Evolutionary conservation across 306 rosid genomes (phyloP), one percentile per base, ranked within the genome.

Genomic region (Gleditsia sinensis): DNA sequence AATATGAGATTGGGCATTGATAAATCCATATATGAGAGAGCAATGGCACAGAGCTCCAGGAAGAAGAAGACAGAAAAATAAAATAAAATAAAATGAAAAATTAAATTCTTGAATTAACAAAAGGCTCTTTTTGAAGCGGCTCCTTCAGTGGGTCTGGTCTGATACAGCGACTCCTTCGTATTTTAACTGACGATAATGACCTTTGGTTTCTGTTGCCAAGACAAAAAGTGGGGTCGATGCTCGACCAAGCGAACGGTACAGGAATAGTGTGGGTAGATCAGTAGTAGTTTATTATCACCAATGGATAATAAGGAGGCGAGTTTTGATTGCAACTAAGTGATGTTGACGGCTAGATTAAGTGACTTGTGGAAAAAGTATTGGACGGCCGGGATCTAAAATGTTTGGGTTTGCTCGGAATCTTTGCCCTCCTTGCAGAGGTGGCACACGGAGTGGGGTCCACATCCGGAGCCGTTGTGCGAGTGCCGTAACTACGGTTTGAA

Each of bases 111-210:
- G 27, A 65, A 27, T 40, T 5, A 64, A 33, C 13, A 7, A 61
- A 73, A 43, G 65, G 54, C n/a, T 55, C 56, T 23, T 49, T 74
- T 72, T 48, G 60, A 54, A 53, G 75, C 67, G 57, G 63, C 23
- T 20, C 64, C 66, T 20, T 67, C 66, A 80, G 84, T 83, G 40
- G 17, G 24, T n/a, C 3, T 30, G 17, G 24, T n/a, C 3, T 30
- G 42, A 30, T 24, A 42, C 40, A 59, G 45, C 17, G 66, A 17
- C 43, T 8, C 7, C 32, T 59, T 8, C 25, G 17, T 59, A 9
- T n/a, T 32, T n/a, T n/a, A 32, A n/a, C 25, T 59, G 81, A 86
- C 97, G 34, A 67, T 24, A 80, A 72, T 87, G 78, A 46, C 94
- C 89, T 71, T 57, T 23, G 4, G 20, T 17, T 19, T 33, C 49